These are phyloP conservation scores for Marasmius oreades DNA, from an alignment of 1,284 basidiomycete genomes.

Conservation along the genomic window DNA sequence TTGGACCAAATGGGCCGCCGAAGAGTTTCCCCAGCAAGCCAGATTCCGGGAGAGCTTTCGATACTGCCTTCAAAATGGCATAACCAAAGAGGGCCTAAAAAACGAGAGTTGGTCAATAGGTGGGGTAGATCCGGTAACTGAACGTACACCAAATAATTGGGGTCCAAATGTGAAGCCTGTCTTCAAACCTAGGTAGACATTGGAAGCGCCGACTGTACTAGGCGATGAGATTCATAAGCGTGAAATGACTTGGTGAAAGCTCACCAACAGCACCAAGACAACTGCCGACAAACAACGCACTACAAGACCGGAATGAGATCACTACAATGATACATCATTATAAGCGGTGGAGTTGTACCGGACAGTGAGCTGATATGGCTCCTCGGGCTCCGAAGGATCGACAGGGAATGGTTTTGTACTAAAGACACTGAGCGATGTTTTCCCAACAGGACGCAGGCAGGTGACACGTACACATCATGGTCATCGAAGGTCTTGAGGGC, in stretches of 20 bases:
- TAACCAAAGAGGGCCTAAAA: conserved; percentile 59
- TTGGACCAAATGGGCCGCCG: conserved; percentile 63
- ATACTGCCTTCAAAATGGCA: conserved; percentile 60
- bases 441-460: not conserved
- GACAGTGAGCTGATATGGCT: conserved; percentile 55
- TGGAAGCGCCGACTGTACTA: conserved; percentile 49
- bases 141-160: conserved; percentile 51
- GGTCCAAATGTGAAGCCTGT: conserved; percentile 68
- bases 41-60: conserved; percentile 43
- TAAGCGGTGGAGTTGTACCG: conserved; percentile 28
- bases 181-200: conserved; percentile 69
- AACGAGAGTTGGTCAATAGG: not conserved
- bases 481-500: conserved; percentile 26
- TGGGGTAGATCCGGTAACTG: too few relatives aligned
- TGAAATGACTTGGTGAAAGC: conserved; percentile 15
- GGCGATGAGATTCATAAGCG: not conserved
- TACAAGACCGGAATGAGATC: conserved; percentile 11
- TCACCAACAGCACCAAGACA: conserved; percentile 53
- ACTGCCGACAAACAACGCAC: conserved; percentile 59
- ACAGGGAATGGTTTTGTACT: conserved; percentile 49
- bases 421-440: not conserved
- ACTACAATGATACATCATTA: not conserved
- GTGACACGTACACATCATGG: conserved; percentile 34
- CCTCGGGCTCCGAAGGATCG: conserved; percentile 43
- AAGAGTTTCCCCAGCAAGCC: conserved; percentile 43